phyloP scores from a whole-genome alignment of 352 stramenopile species.

The Globisporangium canariense region DNA sequence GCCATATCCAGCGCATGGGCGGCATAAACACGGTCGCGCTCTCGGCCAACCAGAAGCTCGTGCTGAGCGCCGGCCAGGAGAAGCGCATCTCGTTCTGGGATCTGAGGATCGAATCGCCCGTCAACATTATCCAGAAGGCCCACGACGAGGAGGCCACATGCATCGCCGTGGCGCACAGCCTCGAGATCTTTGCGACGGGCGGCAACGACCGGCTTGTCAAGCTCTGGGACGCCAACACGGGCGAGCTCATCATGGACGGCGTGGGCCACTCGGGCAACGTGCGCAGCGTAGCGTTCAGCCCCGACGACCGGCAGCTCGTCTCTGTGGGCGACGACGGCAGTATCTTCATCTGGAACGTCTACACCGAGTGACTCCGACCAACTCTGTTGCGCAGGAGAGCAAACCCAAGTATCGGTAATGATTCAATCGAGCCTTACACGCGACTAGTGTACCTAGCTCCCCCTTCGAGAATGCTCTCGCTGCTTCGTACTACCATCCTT shows the following conservation, averaged over 20 bases:
- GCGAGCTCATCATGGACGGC: slow-evolving; percentile 64
- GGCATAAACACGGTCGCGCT: slow-evolving; percentile 91
- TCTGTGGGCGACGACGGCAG: slow-evolving; percentile 89
- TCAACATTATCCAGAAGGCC: slow-evolving; percentile 73
- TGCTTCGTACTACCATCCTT: too few relatives aligned
- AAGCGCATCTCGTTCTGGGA: slow-evolving; percentile 93
- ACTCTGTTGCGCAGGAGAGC: too few relatives aligned
- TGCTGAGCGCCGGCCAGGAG: slow-evolving; percentile 91
- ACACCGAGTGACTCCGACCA: slow-evolving; percentile 26
- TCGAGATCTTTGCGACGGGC: slow-evolving; percentile 85
- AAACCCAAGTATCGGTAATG: too few relatives aligned
- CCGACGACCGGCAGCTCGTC: slow-evolving; percentile 90
- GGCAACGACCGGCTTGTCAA: slow-evolving; percentile 86
- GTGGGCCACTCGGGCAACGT: slow-evolving; percentile 80
- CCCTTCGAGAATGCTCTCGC: too few relatives aligned
- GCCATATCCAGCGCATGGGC: slow-evolving; percentile 92
- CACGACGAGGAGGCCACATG: slow-evolving; percentile 87
- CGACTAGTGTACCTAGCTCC: too few relatives aligned
- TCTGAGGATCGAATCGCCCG: slow-evolving; percentile 77
- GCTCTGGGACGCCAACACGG: slow-evolving; percentile 77
- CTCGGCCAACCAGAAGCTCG: slow-evolving; percentile 80
- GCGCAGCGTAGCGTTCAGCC: slow-evolving; percentile 77
- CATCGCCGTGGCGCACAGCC: slow-evolving; percentile 82
- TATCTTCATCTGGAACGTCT: slow-evolving; percentile 93
- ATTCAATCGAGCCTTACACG: too few relatives aligned